phyloP scores from a whole-genome alignment of 2,329 filamentous ascomycete species.

The Aspergillus ruber region DNA sequence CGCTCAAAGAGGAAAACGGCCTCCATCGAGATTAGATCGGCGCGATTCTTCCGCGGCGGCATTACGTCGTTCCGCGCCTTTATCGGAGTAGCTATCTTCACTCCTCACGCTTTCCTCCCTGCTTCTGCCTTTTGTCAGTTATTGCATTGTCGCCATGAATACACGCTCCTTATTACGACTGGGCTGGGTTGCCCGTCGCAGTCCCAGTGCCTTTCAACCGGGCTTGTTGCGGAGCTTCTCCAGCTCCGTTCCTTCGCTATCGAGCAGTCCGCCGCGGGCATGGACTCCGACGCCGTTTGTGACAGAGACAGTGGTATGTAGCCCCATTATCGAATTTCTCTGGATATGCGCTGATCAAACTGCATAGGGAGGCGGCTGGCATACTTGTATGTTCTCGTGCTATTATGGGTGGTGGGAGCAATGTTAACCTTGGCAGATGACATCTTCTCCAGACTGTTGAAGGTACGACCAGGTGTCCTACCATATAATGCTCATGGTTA shows the following conservation, averaged over 20 bases:
- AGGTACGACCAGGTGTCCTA: slow-evolving; percentile 49
- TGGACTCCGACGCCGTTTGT: slow-evolving; percentile 51
- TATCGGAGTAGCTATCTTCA: slow-evolving; percentile 2
- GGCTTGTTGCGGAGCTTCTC: slow-evolving; percentile 22
- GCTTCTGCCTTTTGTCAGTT: background rate
- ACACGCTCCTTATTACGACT: slow-evolving; percentile 17
- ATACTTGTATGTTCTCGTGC: slow-evolving; percentile 57
- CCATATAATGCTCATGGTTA: slow-evolving; percentile 5
- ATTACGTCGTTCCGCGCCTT: background rate
- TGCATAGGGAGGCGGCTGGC: slow-evolving; percentile 64
- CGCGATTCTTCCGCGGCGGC: background rate
- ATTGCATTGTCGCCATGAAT: slow-evolving; percentile 16
- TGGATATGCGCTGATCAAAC: slow-evolving; percentile 13
- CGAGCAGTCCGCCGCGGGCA: slow-evolving; percentile 29
- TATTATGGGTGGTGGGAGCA: background rate
- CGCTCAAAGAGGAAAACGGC: background rate
- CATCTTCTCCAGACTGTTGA: slow-evolving; percentile 73
- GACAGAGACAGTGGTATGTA: slow-evolving; percentile 50
- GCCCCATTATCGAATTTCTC: slow-evolving; percentile 7
- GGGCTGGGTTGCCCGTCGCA: slow-evolving; percentile 11
- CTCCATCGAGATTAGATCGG: background rate
- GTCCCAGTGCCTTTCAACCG: slow-evolving; percentile 2
- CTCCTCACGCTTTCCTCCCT: slow-evolving; percentile 1
- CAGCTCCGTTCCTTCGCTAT: slow-evolving; percentile 19
- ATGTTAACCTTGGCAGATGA: slow-evolving; percentile 51